Evolutionary conservation across 305 asterid species (phyloP), one percentile per base, ranked within the genome.

Genomic region (Ajuga reptans): DNA sequence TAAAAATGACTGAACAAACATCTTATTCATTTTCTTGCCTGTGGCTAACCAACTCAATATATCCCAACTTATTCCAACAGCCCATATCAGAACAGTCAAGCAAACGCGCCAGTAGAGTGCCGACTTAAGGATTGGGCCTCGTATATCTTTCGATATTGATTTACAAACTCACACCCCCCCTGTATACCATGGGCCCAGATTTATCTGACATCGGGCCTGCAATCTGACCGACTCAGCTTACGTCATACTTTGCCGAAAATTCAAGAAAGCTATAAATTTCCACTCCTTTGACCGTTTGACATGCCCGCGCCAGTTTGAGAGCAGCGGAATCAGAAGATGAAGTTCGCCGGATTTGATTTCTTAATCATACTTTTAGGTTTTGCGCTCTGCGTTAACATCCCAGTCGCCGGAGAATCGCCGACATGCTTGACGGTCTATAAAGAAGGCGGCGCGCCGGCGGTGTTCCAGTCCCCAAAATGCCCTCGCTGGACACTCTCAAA

Each of bases 381-480:
- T 72, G 63, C 76, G 53, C 43, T 89, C 51, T 68, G 79, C 55
- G 59, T 60, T 6, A 60, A 1, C 66, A 43, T 55, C 43, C 29
- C 52, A 24, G 82, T 76, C 64, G 61, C 79, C 71, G 97, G 95
- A 34, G 99, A 93, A 78, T 92, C 96, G 49, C 74, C 75, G 75
- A 72, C 84, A 66, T 92, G 96, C 80, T 80, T 86, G 81, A 64
- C 92, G 75, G 96, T 87, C 78, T 92, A 92, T 74, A 73, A 72
- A 70, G 96, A 90, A 78, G 98, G 97, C 57, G 98, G 98, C 15
- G 97, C 97, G 6, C 86, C 97, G 72, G 99, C 95, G 68, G 96
- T 93, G 61, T 89, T 93, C 66, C 95, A 77, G 64, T 93, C 97
- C 34, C 99, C 99, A 9, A 91, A 87, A 75, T 93, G 99, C 78